Base-by-base conservation (phyloP, 768 basidiomycete species). In the Lenzites betulinus region DNA sequence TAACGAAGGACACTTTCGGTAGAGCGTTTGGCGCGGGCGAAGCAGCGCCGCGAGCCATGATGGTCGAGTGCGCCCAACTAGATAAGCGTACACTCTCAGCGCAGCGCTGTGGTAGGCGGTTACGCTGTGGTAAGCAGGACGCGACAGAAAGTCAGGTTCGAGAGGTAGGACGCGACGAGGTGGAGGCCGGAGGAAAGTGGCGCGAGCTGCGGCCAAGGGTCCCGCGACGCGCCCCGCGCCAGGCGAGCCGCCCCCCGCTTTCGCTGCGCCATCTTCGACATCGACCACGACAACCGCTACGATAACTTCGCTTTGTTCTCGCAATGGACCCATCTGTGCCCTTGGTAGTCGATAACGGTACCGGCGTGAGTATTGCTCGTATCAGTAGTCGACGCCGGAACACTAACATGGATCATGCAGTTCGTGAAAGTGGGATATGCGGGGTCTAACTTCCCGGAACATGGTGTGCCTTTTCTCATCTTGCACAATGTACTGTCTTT, bases 1-100 rank as follows among this genome's bases (percentile, higher is more conserved):
- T 80, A 49, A 83, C 76, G 59, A 88, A 91, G 26, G 84, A 82
- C n/a, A 85, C 85, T 60, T 84, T 86, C 35, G 90, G 90, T 36
- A 91, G 72, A 2, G 75, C 70, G 4, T 51, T 65, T 47, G 78
- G 78, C 23, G 68, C 69, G 26, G 78, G 75, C 0, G 76, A 75
- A 46, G 72, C 72, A 36, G 68, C 65, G 7, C 76, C 76, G 38
- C 79, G 78, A 36, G 76, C 72, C 79, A 80, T 80, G 39, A 13
- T 51, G 47, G 41, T 54, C 52, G 54, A 28, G 25, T 33, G 41
- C 33, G 50, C 26, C 41, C 50, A 25, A 30, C 3, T 18, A 18
- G 26, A 26, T 22, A 16, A 51, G 51, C 3, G 9, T 22, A 6
- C 25, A 11, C 5, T 13, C 28, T 13, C 28, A 36, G 23, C n/a